Evolutionary conservation across 148 eudicot genomes (phyloP), one percentile per base, ranked within the genome.

Genomic region (Oxyria digyna): DNA sequence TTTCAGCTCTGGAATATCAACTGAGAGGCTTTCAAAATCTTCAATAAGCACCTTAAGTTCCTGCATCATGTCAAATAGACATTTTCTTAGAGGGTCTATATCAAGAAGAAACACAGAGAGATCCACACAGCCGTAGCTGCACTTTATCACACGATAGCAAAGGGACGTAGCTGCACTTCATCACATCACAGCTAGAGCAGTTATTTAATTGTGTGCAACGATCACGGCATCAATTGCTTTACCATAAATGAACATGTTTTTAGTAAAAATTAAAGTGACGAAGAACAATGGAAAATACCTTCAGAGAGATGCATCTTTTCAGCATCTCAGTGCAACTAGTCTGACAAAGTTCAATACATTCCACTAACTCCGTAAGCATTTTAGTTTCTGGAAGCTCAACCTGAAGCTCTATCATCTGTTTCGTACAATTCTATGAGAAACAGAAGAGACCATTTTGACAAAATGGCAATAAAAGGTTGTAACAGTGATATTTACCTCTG

Each of bases 321-420:
- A 95, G 81, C 77, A 88, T 70, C 76, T 88, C 87, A 71, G 41
- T 55, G 80, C 99, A 95, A 40, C 69, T 86, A 64, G 86, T 76
- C 74, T 78, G 86, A 72, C 96, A 85, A 1, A 70, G 74, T 77
- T 89, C 86, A 71, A 76, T 91, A 83, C 78, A 80, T 74, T 62
- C 75, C 48, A 83, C 62, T 33, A 88, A 74, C 77, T 79, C 76
- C 77, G 67, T 69, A 62, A 95, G 88, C 81, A 75, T 74, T 74
- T 87, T 81, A 57, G 73, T 78, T 81, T 91, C 99, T 65, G 94
- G 91, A 24, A 79, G 75, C 68, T 88, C 80, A 55, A 87, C 55
- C 62, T 83, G 81, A 67, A 87, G 85, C 71, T 83, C 94, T 24
- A 68, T 69, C 69, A 85, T 83, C 99, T 95, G 74, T 48, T 29